These are phyloP conservation scores for Didymella glomerata DNA, from an alignment of 2,329 filamentous ascomycete genomes.

Conservation along the genomic window DNA sequence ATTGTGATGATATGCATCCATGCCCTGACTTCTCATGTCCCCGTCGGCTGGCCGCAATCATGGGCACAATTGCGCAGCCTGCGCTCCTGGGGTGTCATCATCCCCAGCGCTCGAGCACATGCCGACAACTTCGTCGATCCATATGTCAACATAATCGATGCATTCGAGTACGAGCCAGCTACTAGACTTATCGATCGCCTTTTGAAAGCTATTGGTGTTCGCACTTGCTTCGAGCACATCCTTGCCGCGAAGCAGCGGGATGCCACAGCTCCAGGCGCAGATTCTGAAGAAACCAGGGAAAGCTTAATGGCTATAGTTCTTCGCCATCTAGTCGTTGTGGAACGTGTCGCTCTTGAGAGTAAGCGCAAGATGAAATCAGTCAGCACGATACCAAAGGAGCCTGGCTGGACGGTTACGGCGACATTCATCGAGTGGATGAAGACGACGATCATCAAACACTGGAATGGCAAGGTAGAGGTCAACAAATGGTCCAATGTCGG, in stretches of 20 bases:
- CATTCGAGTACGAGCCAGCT: slow-evolving; percentile 61
- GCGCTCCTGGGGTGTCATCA: slow-evolving; percentile 49
- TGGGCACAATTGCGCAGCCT: slow-evolving; percentile 51
- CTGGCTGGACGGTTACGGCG: slow-evolving; percentile 49
- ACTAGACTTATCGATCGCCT: slow-evolving; percentile 60
- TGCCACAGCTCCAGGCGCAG: background rate
- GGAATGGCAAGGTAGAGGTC: slow-evolving; percentile 79
- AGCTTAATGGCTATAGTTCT: slow-evolving; percentile 33
- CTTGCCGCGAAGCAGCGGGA: slow-evolving; percentile 41
- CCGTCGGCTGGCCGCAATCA: slow-evolving; percentile 40
- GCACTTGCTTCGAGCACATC: slow-evolving; percentile 60
- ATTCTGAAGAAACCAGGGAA: background rate
- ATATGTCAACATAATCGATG: slow-evolving; percentile 51
- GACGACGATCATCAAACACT: slow-evolving; percentile 77
- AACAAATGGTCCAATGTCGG: slow-evolving; percentile 75
- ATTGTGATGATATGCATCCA: slow-evolving; percentile 54
- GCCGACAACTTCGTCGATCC: slow-evolving; percentile 39
- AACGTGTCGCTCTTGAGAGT: slow-evolving; percentile 32
- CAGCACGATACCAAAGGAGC: slow-evolving; percentile 33
- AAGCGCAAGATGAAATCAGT: slow-evolving; percentile 32
- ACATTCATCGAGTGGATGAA: slow-evolving; percentile 73
- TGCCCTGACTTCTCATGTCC: slow-evolving; percentile 49
- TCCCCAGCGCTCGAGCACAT: slow-evolving; percentile 32
- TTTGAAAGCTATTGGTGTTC: slow-evolving; percentile 59
- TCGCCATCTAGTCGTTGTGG: slow-evolving; percentile 37